Conservation (phyloP, 352 stramenopile species). For the Pythium rhizo-oryzae region DNA sequence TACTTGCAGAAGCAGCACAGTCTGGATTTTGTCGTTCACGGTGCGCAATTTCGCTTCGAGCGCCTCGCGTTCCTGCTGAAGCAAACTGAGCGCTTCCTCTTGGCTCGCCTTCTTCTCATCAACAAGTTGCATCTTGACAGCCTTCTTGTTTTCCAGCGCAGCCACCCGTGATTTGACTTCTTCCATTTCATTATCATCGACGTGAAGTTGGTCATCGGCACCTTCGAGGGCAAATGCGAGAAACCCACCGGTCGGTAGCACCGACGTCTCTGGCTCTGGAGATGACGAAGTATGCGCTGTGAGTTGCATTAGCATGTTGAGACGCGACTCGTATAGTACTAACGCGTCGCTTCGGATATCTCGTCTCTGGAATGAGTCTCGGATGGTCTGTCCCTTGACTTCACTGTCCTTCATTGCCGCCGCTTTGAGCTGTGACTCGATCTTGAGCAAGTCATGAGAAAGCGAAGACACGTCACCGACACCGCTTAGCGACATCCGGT, state of each 20-base stretch:
- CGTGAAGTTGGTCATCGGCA: neutral
- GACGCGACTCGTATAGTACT: conserved; percentile 45
- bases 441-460: conserved; percentile 48
- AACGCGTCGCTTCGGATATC: conserved; percentile 78
- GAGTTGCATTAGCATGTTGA: conserved; percentile 23
- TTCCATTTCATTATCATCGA: conserved; percentile 20
- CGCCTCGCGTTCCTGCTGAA: conserved; percentile 52
- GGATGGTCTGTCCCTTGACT: conserved; percentile 71
- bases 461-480: conserved; percentile 43
- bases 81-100: conserved; percentile 22
- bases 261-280: neutral
- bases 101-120: conserved; percentile 32
- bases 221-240: neutral
- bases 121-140: conserved; percentile 34
- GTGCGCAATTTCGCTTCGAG: conserved; percentile 57
- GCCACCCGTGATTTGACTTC: conserved; percentile 11
- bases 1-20: conserved; percentile 36
- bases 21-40: conserved; percentile 56
- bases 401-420: conserved; percentile 48
- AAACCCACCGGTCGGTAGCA: neutral
- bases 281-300: neutral
- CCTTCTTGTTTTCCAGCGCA: conserved; percentile 47
- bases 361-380: conserved; percentile 77
- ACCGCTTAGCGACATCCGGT: conserved; percentile 52
- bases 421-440: conserved; percentile 51